A percentile compares a stretch with the other conserved stretches of the same genome.
Evolutionary conservation across 2,329 filamentous ascomycete species (phyloP).

Genomic region (Endothia cerciana): DNA sequence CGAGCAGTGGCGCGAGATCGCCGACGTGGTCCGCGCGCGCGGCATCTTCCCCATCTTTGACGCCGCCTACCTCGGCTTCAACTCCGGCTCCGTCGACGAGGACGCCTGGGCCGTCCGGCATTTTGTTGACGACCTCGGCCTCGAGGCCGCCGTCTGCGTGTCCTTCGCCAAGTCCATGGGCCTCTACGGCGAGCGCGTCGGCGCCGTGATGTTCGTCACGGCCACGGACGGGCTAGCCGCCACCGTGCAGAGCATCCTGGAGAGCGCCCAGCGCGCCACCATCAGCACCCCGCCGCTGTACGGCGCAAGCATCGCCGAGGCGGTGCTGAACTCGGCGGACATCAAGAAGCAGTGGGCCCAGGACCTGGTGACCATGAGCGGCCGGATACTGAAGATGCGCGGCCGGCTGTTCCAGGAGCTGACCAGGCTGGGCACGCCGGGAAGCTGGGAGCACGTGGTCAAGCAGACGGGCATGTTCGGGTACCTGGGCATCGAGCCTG

Average conservation of each 20-base stretch:
- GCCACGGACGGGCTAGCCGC: conserved; percentile 24
- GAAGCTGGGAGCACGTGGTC: conserved; percentile 43
- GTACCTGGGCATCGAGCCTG: conserved; percentile 52
- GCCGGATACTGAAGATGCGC: conserved; percentile 42
- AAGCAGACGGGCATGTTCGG: conserved; percentile 47
- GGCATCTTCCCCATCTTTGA: conserved; percentile 40
- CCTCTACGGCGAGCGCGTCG: conserved; percentile 45
- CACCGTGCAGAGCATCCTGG: conserved; percentile 37
- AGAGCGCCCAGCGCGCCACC: conserved; percentile 39
- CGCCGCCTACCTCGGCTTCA: conserved; percentile 40
- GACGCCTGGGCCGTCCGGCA: conserved; percentile 39
- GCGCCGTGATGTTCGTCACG: conserved; percentile 37
- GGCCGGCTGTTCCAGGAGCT: conserved; percentile 40
- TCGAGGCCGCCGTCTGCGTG: conserved; percentile 60
- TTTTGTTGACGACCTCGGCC: conserved; percentile 39
- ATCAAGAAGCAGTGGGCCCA: conserved; percentile 39
- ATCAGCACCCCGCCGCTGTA: conserved; percentile 43
- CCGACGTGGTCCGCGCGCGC: conserved; percentile 30
- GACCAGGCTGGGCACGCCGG: conserved; percentile 38
- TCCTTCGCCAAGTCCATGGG: conserved; percentile 67
- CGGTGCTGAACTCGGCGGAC: conserved; percentile 37
- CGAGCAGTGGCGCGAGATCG: conserved; percentile 40
- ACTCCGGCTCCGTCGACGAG: conserved; percentile 36
- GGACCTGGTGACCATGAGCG: conserved; percentile 43
- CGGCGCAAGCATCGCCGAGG: conserved; percentile 41